Conservation (phyloP, 2,329 filamentous ascomycete genomes). For the Fusarium dlaminii region DNA sequence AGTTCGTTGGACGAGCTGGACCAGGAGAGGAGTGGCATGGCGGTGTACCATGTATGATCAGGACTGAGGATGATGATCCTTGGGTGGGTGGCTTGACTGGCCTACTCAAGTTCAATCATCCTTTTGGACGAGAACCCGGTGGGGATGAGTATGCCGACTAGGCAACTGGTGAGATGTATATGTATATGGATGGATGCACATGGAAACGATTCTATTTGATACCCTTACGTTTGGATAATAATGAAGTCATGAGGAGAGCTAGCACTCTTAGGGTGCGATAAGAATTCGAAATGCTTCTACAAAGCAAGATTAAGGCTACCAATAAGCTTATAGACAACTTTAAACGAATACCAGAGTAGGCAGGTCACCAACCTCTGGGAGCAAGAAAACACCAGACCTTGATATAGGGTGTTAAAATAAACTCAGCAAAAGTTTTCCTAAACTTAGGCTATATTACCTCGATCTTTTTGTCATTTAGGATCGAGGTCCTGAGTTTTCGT, state of each 20-base stretch:
- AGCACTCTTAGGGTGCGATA: neutral
- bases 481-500: too few relatives aligned
- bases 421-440: too few relatives aligned
- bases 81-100: constrained; percentile 97
- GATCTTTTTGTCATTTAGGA: too few relatives aligned
- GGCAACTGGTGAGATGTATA: neutral
- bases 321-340: neutral
- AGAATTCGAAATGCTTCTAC: neutral
- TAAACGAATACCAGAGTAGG: neutral
- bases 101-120: constrained; percentile 95
- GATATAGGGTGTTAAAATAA: too few relatives aligned
- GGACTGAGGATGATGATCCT: constrained; percentile 81
- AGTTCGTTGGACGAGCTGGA: constrained; percentile 69
- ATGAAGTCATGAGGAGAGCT: neutral
- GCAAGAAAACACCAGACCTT: too few relatives aligned
- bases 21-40: constrained; percentile 68
- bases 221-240: constrained; percentile 11
- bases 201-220: constrained; percentile 10
- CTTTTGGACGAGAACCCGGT: constrained; percentile 72
- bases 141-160: constrained; percentile 45
- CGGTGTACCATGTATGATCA: constrained; percentile 91
- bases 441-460: too few relatives aligned
- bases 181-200: neutral
- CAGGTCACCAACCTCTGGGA: too few relatives aligned
- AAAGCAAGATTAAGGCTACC: neutral